Base-by-base conservation (phyloP, 805 yeast species). In the Ogataea trehalophila region DNA sequence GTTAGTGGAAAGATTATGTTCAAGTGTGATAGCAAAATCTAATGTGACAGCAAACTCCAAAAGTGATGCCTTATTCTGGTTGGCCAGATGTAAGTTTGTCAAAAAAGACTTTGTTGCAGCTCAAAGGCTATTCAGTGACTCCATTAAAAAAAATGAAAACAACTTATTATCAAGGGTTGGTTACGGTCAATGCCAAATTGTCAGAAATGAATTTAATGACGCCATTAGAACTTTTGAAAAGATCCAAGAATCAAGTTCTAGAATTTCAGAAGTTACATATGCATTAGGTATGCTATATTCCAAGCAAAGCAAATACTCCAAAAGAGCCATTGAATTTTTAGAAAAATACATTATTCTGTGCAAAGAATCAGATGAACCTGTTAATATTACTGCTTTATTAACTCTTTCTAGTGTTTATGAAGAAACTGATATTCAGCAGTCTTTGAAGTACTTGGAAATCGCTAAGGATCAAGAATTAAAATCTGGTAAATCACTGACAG, bases 221-320 rank as follows among this genome's bases (percentile, higher is more conserved):
- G 94, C 98, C 13, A 80, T 85, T 54, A 75, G 91, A 53, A 81
- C 96, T 0, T 86, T 88, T 59, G 98, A 92, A 62, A 78, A 79
- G 40, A 72, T 88, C 40, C 75, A 83, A 47, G 81, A 83, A 55
- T 70, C 76, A 16, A 76, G 82, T 57, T 83, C 87, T 20, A 84
- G 81, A 59, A 75, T 85, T 43, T 69, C 84, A 39, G 97, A 91
- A 65, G 84, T 86, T 2, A 76, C 79, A 51, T 86, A 82, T 60
- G 76, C 89, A 37, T 70, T 90, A 35, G 98, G 98, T 26, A 65
- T 85, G 57, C 67, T 90, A 37, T 85, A 87, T 58, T 77, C 91
- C 1, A 74, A 76, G 51, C 76, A 48, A 41, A 33, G 51, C 37
- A 61, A 60, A 40, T 60, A 54, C 29, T 35, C 42, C 33, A 73